Evolutionary conservation across 257 asterid genomes (phyloP).

Genomic region (Scutellaria galericulata): DNA sequence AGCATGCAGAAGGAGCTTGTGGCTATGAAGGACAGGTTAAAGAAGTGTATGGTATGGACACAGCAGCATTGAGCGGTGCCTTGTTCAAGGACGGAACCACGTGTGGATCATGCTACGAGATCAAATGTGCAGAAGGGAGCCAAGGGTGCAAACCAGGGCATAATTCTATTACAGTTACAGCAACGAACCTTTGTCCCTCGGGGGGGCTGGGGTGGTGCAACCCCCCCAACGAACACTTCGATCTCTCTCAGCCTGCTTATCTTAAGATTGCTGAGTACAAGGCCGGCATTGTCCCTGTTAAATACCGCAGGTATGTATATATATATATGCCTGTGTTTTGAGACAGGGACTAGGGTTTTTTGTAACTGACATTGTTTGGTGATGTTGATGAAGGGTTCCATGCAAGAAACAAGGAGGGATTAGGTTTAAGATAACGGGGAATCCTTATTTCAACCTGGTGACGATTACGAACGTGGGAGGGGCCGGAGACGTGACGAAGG

Average conservation of each 20-base stretch:
- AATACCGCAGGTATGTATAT: constrained; percentile 43
- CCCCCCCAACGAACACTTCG: constrained; percentile 49
- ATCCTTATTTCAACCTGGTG: constrained; percentile 49
- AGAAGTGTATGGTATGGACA: constrained; percentile 40
- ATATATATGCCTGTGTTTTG: neutral
- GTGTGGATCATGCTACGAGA: constrained; percentile 56
- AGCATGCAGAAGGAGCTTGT: constrained; percentile 51
- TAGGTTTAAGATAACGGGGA: constrained; percentile 48
- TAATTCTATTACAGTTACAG: constrained; percentile 34
- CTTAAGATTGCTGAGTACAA: constrained; percentile 45
- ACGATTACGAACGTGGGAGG: constrained; percentile 53
- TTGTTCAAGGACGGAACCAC: constrained; percentile 43
- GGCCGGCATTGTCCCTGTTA: constrained; percentile 50
- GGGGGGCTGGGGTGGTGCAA: constrained; percentile 49
- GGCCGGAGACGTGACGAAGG: constrained; percentile 45
- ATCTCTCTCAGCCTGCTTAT: constrained; percentile 50
- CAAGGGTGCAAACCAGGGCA: constrained; percentile 45
- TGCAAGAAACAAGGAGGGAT: constrained; percentile 62
- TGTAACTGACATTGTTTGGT: constrained; percentile 2
- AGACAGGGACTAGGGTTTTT: neutral
- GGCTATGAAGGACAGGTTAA: constrained; percentile 43
- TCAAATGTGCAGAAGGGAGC: constrained; percentile 42
- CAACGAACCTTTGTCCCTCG: constrained; percentile 50
- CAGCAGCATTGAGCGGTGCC: constrained; percentile 46
- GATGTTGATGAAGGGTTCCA: constrained; percentile 39